Evolutionary conservation across 768 basidiomycete genomes (phyloP), one percentile per base, ranked within the genome.

Genomic region (Mrakia hoshinonis): DNA sequence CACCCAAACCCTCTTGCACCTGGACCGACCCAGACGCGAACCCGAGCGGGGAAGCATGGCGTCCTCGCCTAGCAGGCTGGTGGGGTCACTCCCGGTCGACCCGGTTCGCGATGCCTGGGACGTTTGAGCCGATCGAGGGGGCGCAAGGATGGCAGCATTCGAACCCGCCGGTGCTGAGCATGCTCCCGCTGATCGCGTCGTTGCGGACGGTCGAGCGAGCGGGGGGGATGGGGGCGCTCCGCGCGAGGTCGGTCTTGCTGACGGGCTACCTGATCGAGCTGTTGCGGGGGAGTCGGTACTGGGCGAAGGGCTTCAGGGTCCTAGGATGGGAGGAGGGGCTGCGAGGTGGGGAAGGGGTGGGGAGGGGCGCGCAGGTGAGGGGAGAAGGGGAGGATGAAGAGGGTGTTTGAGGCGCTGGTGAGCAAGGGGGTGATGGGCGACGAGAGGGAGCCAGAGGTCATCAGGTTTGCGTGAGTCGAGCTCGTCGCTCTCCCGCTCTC

Each of bases 61-160:
- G n/a, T 71, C 49, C 66, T 26, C 61, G 96, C 77, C 87, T 86
- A 73, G 87, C 92, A 49, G 96, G 96, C 55, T 99, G 96, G 96
- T 99, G 95, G 95, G 96, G 96, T 55, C 93, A 97, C 79, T 87
- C 92, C 76, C 84, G 87, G 36, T 77, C 82, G 67, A 94, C 92
- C 48, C 88, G 96, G 38, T 98, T 99, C 82, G 82, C 84, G 68
- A 98, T 98, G 95, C 88, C 89, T 34, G 82, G 88, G 15, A 82
- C 77, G 64, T 99, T 96, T 81, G 85, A 85, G 61, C 89, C 93
- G 11, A 89, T 91, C 73, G 84, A 83, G 24, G 96, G 96, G 68
- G 96, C 96, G 0, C 89, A 92, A 79, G 93, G 93, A 51, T 97
- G 90, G 81, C 94, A 96, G 78, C 89, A 95, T 79, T 97, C 94